Evolutionary conservation across 768 basidiomycete genomes (phyloP).

Genomic region (Rhodotorula babjevae): DNA sequence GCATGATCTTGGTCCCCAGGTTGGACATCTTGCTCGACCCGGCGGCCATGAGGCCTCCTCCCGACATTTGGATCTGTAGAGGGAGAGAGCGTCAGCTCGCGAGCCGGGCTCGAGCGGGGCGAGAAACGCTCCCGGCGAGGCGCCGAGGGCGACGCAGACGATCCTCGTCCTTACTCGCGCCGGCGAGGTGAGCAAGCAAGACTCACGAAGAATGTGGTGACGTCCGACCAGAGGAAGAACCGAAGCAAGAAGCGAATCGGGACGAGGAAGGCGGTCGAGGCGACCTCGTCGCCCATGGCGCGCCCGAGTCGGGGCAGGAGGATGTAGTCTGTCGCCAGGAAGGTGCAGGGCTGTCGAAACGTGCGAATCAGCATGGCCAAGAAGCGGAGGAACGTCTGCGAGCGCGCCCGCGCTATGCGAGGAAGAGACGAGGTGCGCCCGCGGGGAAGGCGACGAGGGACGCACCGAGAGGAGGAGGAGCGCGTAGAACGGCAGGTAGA

Average conservation of each 20-base stretch:
- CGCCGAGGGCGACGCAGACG: too few relatives aligned
- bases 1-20: constrained; percentile 6
- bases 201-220: constrained; percentile 17
- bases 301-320: constrained; percentile 60
- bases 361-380: too few relatives aligned
- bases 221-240: constrained; percentile 52
- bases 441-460: too few relatives aligned
- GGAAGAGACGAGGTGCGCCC: too few relatives aligned
- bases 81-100: too few relatives aligned
- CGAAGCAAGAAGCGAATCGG: constrained; percentile 52
- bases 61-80: constrained; percentile 7
- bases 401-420: too few relatives aligned
- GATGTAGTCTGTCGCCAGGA: constrained; percentile 31
- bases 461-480: constrained; percentile 15
- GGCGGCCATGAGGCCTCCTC: constrained; percentile 1
- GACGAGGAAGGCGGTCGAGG: constrained; percentile 12
- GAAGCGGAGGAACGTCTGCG: too few relatives aligned
- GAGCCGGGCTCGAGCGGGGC: too few relatives aligned
- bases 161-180: too few relatives aligned
- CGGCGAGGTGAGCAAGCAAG: too few relatives aligned
- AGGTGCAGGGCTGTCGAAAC: constrained; percentile 27
- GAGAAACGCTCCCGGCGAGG: too few relatives aligned
- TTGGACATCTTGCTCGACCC: neutral
- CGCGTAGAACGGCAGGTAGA: constrained; percentile 13
- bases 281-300: constrained; percentile 47